phyloP scores from a whole-genome alignment of 352 stramenopile species.

The Chloridella minuta region DNA sequence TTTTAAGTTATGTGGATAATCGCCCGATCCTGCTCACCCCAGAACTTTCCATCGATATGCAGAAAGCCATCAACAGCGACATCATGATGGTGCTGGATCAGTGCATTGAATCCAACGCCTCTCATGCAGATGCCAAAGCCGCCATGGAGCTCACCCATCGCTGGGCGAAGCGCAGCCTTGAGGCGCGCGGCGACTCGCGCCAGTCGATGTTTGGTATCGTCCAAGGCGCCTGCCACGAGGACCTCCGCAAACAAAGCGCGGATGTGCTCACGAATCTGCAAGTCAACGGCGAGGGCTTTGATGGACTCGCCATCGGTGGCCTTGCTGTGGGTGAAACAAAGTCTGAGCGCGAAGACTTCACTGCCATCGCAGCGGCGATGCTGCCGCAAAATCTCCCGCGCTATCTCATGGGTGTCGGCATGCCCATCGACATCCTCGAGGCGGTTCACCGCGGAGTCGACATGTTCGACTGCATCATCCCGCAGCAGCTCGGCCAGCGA shows the following conservation, averaged over 20 bases:
- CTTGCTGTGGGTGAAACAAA: conserved; percentile 46
- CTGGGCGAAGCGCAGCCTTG: conserved; percentile 70
- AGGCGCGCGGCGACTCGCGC: conserved; percentile 37
- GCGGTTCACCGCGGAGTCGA: conserved; percentile 73
- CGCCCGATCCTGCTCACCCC: conserved; percentile 58
- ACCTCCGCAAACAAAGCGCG: conserved; percentile 22
- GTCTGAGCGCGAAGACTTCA: conserved; percentile 41
- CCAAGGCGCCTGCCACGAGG: conserved; percentile 34
- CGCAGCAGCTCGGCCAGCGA: conserved; percentile 66
- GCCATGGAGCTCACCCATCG: conserved; percentile 57
- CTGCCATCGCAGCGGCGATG: conserved; percentile 34
- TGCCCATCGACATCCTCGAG: conserved; percentile 75
- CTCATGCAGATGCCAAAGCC: conserved; percentile 32
- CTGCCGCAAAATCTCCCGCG: conserved; percentile 61
- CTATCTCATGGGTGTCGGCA: conserved; percentile 91
- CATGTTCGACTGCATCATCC: conserved; percentile 89
- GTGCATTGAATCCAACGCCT: conserved; percentile 50
- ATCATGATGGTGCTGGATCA: conserved; percentile 96
- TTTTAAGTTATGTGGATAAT: conserved; percentile 52
- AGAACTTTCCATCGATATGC: conserved; percentile 52
- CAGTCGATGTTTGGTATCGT: conserved; percentile 89
- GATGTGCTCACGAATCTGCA: conserved; percentile 35
- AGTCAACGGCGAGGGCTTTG: too few relatives aligned
- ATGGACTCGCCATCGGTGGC: conserved; percentile 70
- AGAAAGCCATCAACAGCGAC: conserved; percentile 77